phyloP scores from a whole-genome alignment of 192 early-diverging fungal genomes.

The Coemansia javaensis region DNA sequence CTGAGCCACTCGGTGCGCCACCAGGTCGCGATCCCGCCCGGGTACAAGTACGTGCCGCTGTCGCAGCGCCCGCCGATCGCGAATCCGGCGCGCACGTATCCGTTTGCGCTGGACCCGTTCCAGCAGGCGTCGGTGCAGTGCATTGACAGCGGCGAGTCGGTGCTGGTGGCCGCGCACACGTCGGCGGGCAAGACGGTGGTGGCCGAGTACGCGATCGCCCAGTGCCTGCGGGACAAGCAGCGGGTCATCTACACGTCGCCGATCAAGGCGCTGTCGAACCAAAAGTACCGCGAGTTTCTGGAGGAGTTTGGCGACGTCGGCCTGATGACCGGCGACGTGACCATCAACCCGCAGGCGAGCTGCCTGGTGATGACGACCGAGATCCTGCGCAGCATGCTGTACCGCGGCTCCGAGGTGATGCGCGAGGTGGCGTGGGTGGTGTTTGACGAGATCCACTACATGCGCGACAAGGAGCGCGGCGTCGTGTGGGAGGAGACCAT shows the following conservation, averaged over 20 bases:
- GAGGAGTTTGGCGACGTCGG: constrained; percentile 98
- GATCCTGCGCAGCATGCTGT: constrained; percentile 96
- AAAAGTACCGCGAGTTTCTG: constrained; percentile 95
- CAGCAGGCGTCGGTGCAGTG: constrained; percentile 82
- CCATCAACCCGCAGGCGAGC: constrained; percentile 87
- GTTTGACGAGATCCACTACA: constrained; percentile 99
- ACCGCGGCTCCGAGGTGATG: constrained; percentile 92
- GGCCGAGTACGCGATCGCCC: constrained; percentile 98
- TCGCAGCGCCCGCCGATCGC: constrained; percentile 76
- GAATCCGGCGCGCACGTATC: constrained; percentile 81
- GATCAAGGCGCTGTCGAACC: constrained; percentile 97
- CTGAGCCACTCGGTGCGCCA: constrained; percentile 72
- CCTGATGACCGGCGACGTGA: constrained; percentile 97
- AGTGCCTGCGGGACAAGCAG: constrained; percentile 79
- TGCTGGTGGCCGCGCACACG: constrained; percentile 94
- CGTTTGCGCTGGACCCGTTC: constrained; percentile 93
- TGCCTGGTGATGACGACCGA: constrained; percentile 99
- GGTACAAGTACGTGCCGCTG: constrained; percentile 81
- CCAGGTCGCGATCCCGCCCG: constrained; percentile 88
- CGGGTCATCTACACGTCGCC: constrained; percentile 95
- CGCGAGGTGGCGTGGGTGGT: constrained; percentile 97
- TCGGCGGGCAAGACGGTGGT: constrained; percentile 98
- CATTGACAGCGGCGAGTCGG: constrained; percentile 88
- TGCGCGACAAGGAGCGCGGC: constrained; percentile 94
- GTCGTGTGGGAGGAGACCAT: constrained; percentile 99